Evolutionary conservation across 345 rosid species (phyloP), one percentile per base, ranked within the genome.

Genomic region (Odontarrhena argentea): DNA sequence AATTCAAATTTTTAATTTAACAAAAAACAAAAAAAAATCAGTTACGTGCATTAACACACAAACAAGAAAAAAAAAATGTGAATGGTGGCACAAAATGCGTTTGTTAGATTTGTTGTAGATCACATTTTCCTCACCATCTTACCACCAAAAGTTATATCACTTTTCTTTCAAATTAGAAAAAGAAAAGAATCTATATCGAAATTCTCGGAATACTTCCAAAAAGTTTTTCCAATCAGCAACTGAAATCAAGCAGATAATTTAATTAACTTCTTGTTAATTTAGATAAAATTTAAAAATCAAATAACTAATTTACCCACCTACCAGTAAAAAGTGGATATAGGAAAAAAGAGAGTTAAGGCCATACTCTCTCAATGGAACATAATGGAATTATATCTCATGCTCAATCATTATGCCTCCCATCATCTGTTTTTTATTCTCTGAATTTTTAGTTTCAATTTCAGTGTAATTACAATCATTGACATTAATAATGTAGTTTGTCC

Each of bases 351-450:
- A 74, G 65, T 37, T 54, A 74, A 67, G 51, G 58, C 54, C 73
- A 38, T 60, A 74, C 60, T 67, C 65, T 74, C 32, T 18, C 22
- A 53, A 30, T 69, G 60, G 42, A 40, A 37, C 58, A 74, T 62
- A 48, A 74, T 62, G 32, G 68, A 61, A 35, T 40, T 8, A 13
- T 15, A 24, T 68, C 64, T 68, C 74, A 74, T 68, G 78, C 78
- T 74, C 78, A 74, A 74, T 74, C 78, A 74, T 74, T 74, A 40
- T 74, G 78, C 68, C 64, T 55, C 78, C 78, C 69, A 74, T 54
- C 40, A 22, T 68, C 37, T 40, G 24, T 55, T 36, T 65, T 4
- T 36, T 44, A 36, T 47, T 38, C 8, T 18, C 22, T 54, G 15
- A 2, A 18, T 18, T 36, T 50, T 41, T 55, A 54, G 64, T 61